A percentile compares a stretch with the other conserved stretches of the same genome.
These are phyloP conservation scores for Trichophyton equinum DNA, from an alignment of 2,329 filamentous ascomycete genomes.

Conservation along the genomic window DNA sequence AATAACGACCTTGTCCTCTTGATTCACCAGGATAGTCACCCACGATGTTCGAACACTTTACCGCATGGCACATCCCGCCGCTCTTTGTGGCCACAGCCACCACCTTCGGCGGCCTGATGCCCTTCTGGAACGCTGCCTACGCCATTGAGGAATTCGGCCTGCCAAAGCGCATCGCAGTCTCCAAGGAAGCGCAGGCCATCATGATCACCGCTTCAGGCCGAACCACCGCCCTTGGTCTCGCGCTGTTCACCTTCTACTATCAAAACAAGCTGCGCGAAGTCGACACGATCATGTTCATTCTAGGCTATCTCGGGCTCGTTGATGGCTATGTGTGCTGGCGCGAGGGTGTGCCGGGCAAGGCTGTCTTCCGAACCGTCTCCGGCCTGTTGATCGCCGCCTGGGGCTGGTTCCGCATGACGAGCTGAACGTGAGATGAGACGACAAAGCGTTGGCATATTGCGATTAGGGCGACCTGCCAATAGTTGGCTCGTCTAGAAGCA, in stretches of 20 bases:
- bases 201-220: conserved; percentile 19
- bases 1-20: too few species aligned
- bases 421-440: background rate
- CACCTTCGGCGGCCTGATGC: conserved; percentile 24
- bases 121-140: conserved; percentile 21
- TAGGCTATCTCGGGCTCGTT: conserved; percentile 14
- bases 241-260: conserved; percentile 15
- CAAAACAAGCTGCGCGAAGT: conserved; percentile 16
- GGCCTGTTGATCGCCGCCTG: conserved; percentile 16
- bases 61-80: conserved; percentile 8
- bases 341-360: conserved; percentile 16
- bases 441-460: too few species aligned
- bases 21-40: too few species aligned
- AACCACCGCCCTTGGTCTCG: conserved; percentile 11
- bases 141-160: conserved; percentile 27
- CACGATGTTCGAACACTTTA: conserved; percentile 5
- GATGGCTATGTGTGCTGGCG: conserved; percentile 17
- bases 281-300: conserved; percentile 15
- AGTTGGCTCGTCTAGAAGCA: too few species aligned
- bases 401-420: conserved; percentile 16
- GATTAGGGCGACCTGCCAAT: too few species aligned
- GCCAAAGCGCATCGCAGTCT: conserved; percentile 21
- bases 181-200: conserved; percentile 20
- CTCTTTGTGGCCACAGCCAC: conserved; percentile 19
- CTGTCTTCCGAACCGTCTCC: conserved; percentile 12